Evolutionary conservation across 495 filamentous ascomycete genomes (phyloP).

Genomic region (Rhypophila decipiens): DNA sequence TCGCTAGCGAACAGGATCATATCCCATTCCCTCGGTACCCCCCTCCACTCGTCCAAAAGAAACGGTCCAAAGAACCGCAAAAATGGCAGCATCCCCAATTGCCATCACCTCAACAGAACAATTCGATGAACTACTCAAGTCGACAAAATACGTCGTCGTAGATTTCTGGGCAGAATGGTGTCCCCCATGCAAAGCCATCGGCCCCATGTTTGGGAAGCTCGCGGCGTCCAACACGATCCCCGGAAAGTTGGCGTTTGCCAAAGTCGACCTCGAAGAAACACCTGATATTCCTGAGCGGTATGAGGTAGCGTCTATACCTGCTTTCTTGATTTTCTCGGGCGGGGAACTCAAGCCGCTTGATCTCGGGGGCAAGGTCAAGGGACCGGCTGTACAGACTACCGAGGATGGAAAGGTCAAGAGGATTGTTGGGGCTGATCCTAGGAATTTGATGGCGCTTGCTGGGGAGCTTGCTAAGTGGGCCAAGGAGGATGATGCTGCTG

Average conservation of each 20-base stretch:
- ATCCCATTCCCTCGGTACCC: too few species aligned
- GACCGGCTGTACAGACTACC: slow-evolving; percentile 4
- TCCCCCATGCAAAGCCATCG: slow-evolving; percentile 61
- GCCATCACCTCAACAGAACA: slow-evolving; percentile 22
- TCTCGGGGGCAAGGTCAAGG: background rate
- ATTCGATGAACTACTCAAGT: slow-evolving; percentile 25
- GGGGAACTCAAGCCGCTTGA: slow-evolving; percentile 57
- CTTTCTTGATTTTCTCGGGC: slow-evolving; percentile 79
- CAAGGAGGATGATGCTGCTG: slow-evolving; percentile 10
- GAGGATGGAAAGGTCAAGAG: slow-evolving; percentile 13
- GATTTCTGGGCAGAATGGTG: slow-evolving; percentile 60
- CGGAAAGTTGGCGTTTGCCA: slow-evolving; percentile 47
- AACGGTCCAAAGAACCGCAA: too few species aligned
- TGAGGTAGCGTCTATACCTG: slow-evolving; percentile 59
- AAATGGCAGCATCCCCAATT: too few species aligned
- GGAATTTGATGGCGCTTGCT: slow-evolving; percentile 20
- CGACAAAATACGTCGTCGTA: slow-evolving; percentile 35
- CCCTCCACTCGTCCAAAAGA: background rate
- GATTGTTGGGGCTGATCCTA: slow-evolving; percentile 33
- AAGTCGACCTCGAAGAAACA: slow-evolving; percentile 52
- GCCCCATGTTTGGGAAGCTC: slow-evolving; percentile 50
- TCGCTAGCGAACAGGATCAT: too few species aligned
- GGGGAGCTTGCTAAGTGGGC: slow-evolving; percentile 28
- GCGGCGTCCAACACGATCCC: slow-evolving; percentile 37
- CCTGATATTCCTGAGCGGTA: slow-evolving; percentile 41